phyloP scores from a whole-genome alignment of 1,139 yeast species.

The Diutina siamensis region DNA sequence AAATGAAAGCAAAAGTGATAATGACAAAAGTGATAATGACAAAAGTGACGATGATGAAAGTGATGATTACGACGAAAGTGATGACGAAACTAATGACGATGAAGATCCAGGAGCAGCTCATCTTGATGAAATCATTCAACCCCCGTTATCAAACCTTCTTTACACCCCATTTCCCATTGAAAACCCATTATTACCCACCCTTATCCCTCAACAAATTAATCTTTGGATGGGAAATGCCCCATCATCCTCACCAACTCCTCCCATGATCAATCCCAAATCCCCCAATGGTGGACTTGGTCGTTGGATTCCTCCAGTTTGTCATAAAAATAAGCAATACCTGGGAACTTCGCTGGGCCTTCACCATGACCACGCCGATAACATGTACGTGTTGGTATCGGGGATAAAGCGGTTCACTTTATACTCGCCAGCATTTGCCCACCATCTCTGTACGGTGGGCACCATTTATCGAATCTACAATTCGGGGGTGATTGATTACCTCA shows the following conservation, averaged over 20 bases:
- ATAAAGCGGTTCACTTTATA: slow-evolving; percentile 54
- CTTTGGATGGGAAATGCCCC: slow-evolving; percentile 49
- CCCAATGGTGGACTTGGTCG: not conserved
- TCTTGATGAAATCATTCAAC: slow-evolving; percentile 42
- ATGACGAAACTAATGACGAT: slow-evolving; percentile 8
- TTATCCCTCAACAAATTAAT: slow-evolving; percentile 61
- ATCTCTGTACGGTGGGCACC: slow-evolving; percentile 49
- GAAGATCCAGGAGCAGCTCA: slow-evolving; percentile 11
- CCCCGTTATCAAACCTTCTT: slow-evolving; percentile 43
- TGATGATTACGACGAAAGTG: slow-evolving; percentile 7
- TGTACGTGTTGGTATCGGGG: slow-evolving; percentile 51
- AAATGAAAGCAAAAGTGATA: slow-evolving; percentile 6
- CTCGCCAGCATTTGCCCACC: slow-evolving; percentile 48
- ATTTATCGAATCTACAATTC: slow-evolving; percentile 38
- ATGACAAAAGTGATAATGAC: too few relatives aligned
- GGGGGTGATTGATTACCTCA: slow-evolving; percentile 54
- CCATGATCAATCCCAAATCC: not conserved
- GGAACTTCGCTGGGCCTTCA: slow-evolving; percentile 69
- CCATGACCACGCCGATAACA: slow-evolving; percentile 71
- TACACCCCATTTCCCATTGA: slow-evolving; percentile 23
- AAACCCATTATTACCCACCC: slow-evolving; percentile 27
- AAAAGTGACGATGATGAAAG: slow-evolving; percentile 6
- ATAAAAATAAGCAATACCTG: too few relatives aligned
- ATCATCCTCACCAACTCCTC: slow-evolving; percentile 8
- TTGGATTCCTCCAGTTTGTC: not conserved